Conservation (phyloP, 2,329 filamentous ascomycete species). For the Pseudogymnoascus sp. region DNA sequence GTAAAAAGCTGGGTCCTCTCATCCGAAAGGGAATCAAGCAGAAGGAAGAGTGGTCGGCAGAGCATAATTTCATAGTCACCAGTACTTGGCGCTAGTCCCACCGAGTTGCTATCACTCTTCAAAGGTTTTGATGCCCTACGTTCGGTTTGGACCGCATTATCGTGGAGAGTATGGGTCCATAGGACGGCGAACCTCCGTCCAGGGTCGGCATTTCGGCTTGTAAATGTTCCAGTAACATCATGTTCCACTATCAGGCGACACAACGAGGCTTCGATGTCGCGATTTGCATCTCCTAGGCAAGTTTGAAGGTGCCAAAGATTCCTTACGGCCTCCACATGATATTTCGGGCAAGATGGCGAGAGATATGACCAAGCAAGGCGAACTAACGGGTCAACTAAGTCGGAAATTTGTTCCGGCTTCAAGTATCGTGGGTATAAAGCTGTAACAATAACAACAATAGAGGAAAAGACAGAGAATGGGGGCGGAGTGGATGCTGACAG, state of each 20-base stretch:
- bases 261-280: conserved; percentile 74
- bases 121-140: conserved; percentile 43
- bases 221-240: conserved; percentile 41
- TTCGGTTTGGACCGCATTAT: conserved; percentile 38
- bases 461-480: conserved; percentile 49
- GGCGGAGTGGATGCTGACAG: conserved; percentile 32
- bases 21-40: conserved; percentile 70
- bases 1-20: conserved; percentile 67
- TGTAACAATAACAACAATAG: conserved; percentile 49
- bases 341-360: conserved; percentile 76
- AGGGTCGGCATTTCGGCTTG: conserved; percentile 46
- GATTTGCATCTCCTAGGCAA: conserved; percentile 56
- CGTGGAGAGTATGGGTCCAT: conserved; percentile 73
- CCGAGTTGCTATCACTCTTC: conserved; percentile 28
- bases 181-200: conserved; percentile 66
- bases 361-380: conserved; percentile 71
- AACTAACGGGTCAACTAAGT: conserved; percentile 61
- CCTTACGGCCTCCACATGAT: conserved; percentile 86
- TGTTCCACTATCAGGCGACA: conserved; percentile 57
- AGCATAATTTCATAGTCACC: conserved; percentile 67
- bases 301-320: conserved; percentile 80
- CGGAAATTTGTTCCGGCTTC: conserved; percentile 44
- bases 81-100: conserved; percentile 43
- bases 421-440: conserved; percentile 51
- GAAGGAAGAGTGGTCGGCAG: conserved; percentile 69